phyloP scores from a whole-genome alignment of 2,329 filamentous ascomycete species.

The Aureobasidium leucospermi region DNA sequence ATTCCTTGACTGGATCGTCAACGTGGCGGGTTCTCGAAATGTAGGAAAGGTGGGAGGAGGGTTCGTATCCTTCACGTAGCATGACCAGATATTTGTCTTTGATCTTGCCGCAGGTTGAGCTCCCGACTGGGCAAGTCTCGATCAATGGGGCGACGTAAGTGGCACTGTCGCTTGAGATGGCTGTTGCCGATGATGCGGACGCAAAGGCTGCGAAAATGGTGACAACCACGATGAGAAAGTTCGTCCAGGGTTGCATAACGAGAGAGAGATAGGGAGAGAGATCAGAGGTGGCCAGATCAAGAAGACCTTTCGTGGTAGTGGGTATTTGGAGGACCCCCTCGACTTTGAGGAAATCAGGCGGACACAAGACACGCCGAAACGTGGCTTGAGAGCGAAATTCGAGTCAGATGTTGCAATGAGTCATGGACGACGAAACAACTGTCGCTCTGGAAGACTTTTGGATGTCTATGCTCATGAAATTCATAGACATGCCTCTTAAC shows the following conservation, averaged over 20 bases:
- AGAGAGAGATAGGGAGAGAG: no score
- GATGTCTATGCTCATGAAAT: background rate
- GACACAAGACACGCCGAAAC: background rate
- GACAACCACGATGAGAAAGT: background rate
- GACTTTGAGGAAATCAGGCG: background rate
- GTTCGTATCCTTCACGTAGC: background rate
- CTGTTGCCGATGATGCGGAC: background rate
- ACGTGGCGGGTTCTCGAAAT: background rate
- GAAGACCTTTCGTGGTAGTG: background rate
- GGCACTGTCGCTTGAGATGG: background rate
- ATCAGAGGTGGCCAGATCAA: background rate
- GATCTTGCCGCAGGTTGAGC: background rate
- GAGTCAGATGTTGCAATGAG: background rate
- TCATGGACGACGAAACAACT: no score
- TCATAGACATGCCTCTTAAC: no score
- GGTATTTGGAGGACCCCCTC: background rate
- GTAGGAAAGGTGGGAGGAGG: background rate
- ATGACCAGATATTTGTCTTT: background rate
- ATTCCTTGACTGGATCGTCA: background rate
- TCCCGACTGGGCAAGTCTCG: background rate
- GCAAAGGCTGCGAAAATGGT: background rate
- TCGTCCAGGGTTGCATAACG: background rate
- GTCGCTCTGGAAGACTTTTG: no score
- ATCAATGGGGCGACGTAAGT: background rate
- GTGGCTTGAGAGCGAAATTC: background rate